These are phyloP conservation scores for Apiospora hydei DNA, from an alignment of 2,329 filamentous ascomycete species.

Conservation along the genomic window DNA sequence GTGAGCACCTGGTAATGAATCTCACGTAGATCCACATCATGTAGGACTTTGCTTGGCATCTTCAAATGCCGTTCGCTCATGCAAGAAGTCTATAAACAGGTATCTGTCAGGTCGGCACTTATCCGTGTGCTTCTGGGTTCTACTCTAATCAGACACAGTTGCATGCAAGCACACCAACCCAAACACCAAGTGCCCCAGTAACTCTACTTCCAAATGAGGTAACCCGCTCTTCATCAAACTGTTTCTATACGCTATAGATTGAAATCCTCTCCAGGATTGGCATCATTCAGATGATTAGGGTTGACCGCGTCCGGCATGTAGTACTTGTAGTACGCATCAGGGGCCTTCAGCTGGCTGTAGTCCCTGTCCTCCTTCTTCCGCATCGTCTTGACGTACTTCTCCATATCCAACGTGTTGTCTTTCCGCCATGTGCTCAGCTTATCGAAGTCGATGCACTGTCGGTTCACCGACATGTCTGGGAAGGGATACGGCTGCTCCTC, in stretches of 20 bases:
- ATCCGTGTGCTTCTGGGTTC: background rate
- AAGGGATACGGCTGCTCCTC: slow-evolving; percentile 39
- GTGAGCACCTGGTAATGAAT: background rate
- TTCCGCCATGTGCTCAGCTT: slow-evolving; percentile 31
- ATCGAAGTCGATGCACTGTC: slow-evolving; percentile 43
- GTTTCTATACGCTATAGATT: slow-evolving; percentile 23
- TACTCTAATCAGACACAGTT: background rate
- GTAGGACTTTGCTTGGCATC: background rate
- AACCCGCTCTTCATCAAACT: no score
- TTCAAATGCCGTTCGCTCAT: background rate
- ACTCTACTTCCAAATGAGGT: no score
- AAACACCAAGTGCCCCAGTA: background rate
- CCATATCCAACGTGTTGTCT: slow-evolving; percentile 33
- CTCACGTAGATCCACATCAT: background rate
- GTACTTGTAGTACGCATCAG: slow-evolving; percentile 28
- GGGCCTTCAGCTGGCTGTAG: slow-evolving; percentile 25
- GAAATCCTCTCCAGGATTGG: slow-evolving; percentile 28
- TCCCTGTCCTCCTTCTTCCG: slow-evolving; percentile 29
- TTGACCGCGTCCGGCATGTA: slow-evolving; percentile 26
- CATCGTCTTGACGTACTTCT: slow-evolving; percentile 33
- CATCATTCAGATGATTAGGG: slow-evolving; percentile 29
- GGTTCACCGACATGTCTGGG: slow-evolving; percentile 44
- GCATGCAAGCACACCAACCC: background rate
- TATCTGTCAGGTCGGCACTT: background rate
- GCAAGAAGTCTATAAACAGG: background rate